Evolutionary conservation across 768 basidiomycete species (phyloP).

Genomic region (Lentinula boryana): DNA sequence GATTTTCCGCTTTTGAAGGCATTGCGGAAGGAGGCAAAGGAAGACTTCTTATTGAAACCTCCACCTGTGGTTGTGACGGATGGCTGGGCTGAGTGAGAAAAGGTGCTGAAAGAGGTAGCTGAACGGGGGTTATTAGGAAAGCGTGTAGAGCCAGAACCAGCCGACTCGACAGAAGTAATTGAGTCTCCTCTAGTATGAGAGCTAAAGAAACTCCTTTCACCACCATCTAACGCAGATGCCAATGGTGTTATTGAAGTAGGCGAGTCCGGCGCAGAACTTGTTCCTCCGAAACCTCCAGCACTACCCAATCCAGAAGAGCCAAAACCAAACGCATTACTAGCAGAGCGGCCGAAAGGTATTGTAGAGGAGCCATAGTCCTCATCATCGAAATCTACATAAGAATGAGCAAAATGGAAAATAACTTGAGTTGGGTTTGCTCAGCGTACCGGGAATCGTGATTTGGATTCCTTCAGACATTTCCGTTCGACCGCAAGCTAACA

Average conservation of each 20-base stretch:
- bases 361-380: constrained; percentile 58
- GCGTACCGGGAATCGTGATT: constrained; percentile 60
- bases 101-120: constrained; percentile 37
- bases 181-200: constrained; percentile 76
- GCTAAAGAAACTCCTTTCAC: constrained; percentile 56
- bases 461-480: constrained; percentile 39
- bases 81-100: constrained; percentile 62
- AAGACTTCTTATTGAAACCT: constrained; percentile 74
- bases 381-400: constrained; percentile 65
- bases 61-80: constrained; percentile 55
- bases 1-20: constrained; percentile 73
- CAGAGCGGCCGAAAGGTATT: constrained; percentile 65
- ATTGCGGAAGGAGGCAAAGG: constrained; percentile 82
- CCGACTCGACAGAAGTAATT: constrained; percentile 70
- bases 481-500: neutral
- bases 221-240: constrained; percentile 28
- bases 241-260: constrained; percentile 55
- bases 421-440: neutral
- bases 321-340: constrained; percentile 36
- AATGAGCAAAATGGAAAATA: constrained; percentile 5
- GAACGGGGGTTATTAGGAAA: constrained; percentile 32
- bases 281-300: constrained; percentile 21
- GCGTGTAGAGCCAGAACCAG: constrained; percentile 50
- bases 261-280: constrained; percentile 53
- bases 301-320: constrained; percentile 17